phyloP scores from a whole-genome alignment of 805 yeast species.

The Ogataea haglerorum region DNA sequence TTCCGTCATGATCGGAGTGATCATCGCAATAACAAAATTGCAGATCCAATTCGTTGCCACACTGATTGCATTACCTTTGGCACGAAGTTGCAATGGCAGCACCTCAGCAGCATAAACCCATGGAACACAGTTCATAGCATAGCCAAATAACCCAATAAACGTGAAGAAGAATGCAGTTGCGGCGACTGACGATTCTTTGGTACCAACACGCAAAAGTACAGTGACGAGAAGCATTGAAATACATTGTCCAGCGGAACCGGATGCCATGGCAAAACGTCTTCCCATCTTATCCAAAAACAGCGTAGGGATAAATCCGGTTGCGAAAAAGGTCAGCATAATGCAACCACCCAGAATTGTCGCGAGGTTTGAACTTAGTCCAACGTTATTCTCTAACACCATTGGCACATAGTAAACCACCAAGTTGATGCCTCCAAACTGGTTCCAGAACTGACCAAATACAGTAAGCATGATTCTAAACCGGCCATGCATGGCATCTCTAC shows the following conservation, averaged over 20 bases:
- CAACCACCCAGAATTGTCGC: constrained; percentile 54
- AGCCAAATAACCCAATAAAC: constrained; percentile 43
- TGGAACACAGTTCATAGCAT: constrained; percentile 47
- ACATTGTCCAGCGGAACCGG: constrained; percentile 37
- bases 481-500: no score
- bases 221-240: constrained; percentile 36
- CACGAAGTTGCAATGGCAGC: constrained; percentile 64
- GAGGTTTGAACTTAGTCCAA: constrained; percentile 51
- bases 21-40: constrained; percentile 65
- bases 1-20: constrained; percentile 53
- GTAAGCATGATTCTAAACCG: no score
- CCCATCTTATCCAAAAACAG: constrained; percentile 55
- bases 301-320: constrained; percentile 54
- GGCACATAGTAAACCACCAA: constrained; percentile 69
- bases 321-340: constrained; percentile 54
- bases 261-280: constrained; percentile 54
- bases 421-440: constrained; percentile 64
- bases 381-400: constrained; percentile 56
- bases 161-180: constrained; percentile 46
- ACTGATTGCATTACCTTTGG: constrained; percentile 60
- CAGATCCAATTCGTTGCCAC: constrained; percentile 72
- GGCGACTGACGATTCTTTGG: constrained; percentile 36
- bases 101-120: constrained; percentile 57
- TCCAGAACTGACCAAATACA: no score
- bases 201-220: constrained; percentile 17